Conservation (phyloP, 768 basidiomycete genomes). For the Suillus paluster region DNA sequence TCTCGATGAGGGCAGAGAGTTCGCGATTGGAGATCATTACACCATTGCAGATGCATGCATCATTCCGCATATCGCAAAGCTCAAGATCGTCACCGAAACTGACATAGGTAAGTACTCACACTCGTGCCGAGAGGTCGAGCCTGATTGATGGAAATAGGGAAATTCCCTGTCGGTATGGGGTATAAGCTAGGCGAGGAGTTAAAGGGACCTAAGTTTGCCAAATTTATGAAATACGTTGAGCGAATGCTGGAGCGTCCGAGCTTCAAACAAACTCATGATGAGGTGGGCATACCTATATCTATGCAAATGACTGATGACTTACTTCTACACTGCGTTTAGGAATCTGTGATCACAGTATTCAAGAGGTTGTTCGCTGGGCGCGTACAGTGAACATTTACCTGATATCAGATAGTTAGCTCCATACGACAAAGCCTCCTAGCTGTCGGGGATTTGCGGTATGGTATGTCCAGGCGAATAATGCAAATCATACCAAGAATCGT, state of each 20-base stretch:
- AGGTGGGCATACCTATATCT: too few species aligned
- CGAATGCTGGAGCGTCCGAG: conserved; percentile 42
- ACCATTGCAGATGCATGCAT: conserved; percentile 64
- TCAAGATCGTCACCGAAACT: conserved; percentile 45
- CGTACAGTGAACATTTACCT: too few species aligned
- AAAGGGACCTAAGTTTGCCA: conserved; percentile 46
- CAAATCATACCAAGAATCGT: too few species aligned
- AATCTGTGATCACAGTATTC: too few species aligned
- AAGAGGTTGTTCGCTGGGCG: too few species aligned
- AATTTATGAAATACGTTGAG: conserved; percentile 51
- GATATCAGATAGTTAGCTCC: too few species aligned
- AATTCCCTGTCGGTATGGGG: conserved; percentile 51
- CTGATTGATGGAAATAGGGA: conserved; percentile 44
- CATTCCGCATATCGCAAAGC: conserved; percentile 56
- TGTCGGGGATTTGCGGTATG: too few species aligned
- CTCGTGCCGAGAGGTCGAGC: background rate
- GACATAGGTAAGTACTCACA: conserved; percentile 33
- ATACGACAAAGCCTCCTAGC: too few species aligned
- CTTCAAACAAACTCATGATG: too few species aligned
- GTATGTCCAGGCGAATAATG: too few species aligned
- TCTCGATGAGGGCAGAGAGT: conserved; percentile 49
- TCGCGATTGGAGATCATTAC: conserved; percentile 44
- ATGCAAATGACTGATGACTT: too few species aligned
- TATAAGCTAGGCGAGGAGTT: conserved; percentile 46
- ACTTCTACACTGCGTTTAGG: too few species aligned